Conservation (phyloP, 2,329 filamentous ascomycete species). For the Atkinsonella texensis region DNA sequence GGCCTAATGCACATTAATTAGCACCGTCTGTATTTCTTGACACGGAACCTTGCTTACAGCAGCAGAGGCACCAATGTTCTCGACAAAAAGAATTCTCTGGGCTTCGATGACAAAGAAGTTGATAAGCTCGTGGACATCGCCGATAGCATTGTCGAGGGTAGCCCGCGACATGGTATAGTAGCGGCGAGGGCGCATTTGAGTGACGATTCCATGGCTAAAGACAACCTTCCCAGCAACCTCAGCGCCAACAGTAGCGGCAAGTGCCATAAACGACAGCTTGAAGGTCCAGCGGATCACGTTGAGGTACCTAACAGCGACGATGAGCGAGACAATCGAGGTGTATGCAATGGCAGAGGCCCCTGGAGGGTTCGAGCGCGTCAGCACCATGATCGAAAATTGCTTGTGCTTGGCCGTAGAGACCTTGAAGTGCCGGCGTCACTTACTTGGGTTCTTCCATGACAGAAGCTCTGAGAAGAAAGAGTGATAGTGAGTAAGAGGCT, state of each 20-base stretch:
- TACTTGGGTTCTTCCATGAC: constrained; percentile 58
- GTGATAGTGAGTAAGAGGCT: constrained; percentile 57
- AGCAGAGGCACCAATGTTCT: constrained; percentile 50
- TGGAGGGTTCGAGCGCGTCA: constrained; percentile 16
- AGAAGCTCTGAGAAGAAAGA: constrained; percentile 58
- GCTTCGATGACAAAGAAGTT: constrained; percentile 63
- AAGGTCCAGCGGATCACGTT: constrained; percentile 53
- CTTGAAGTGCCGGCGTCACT: constrained; percentile 13
- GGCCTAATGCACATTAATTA: constrained; percentile 29
- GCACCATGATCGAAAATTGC: constrained; percentile 1
- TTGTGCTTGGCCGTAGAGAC: not conserved
- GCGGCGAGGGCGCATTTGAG: constrained; percentile 52
- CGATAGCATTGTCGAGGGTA: constrained; percentile 47
- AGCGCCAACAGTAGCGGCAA: constrained; percentile 47
- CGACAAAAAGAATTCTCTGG: constrained; percentile 55
- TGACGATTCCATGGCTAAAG: constrained; percentile 49
- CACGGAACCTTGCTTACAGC: constrained; percentile 35
- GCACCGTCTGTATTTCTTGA: constrained; percentile 7
- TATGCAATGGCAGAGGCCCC: constrained; percentile 56
- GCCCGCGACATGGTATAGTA: constrained; percentile 56
- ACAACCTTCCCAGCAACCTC: constrained; percentile 50
- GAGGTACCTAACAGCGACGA: constrained; percentile 53
- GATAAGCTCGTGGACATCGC: constrained; percentile 54
- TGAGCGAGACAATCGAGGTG: constrained; percentile 41
- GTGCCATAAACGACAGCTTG: constrained; percentile 52